Conservation (phyloP, 75 land plant genomes). For the Selaginella moellendorffii region DNA sequence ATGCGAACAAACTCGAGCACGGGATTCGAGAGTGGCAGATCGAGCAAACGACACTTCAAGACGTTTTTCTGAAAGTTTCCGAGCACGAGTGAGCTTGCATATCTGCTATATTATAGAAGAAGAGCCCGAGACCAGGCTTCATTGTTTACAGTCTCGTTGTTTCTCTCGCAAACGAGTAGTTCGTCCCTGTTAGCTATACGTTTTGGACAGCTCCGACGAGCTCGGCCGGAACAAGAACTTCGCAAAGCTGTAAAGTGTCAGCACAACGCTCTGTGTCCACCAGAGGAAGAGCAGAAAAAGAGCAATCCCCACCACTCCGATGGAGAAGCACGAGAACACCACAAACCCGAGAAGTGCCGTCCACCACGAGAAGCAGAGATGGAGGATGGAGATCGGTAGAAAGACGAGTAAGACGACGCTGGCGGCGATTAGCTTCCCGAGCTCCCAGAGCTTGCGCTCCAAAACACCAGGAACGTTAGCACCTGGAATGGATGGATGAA, state of each 20-base stretch:
- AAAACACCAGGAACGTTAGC: conserved; percentile 5
- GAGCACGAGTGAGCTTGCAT: background rate
- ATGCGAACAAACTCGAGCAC: background rate
- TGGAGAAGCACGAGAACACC: conserved; percentile 21
- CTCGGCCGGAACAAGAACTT: background rate
- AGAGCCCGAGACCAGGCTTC: too few species aligned
- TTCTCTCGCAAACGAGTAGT: too few species aligned
- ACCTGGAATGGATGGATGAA: too few species aligned
- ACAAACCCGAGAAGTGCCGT: conserved; percentile 25
- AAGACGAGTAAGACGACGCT: conserved; percentile 17
- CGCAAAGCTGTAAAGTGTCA: background rate
- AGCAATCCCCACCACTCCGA: conserved; percentile 28
- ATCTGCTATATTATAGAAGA: too few species aligned
- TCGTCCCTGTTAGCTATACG: too few species aligned
- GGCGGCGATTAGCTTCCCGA: conserved; percentile 12
- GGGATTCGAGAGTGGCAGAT: background rate
- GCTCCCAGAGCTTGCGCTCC: conserved; percentile 27
- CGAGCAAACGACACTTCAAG: background rate
- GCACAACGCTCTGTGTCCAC: conserved; percentile 13
- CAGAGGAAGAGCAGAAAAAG: conserved; percentile 25
- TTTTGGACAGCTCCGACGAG: too few species aligned
- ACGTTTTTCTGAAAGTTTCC: background rate
- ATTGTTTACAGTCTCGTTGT: too few species aligned
- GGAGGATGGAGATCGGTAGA: conserved; percentile 25
- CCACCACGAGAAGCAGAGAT: conserved; percentile 32